Base-by-base conservation (phyloP, 202 grass and related monocot species). In the Hordeum pubiflorum region DNA sequence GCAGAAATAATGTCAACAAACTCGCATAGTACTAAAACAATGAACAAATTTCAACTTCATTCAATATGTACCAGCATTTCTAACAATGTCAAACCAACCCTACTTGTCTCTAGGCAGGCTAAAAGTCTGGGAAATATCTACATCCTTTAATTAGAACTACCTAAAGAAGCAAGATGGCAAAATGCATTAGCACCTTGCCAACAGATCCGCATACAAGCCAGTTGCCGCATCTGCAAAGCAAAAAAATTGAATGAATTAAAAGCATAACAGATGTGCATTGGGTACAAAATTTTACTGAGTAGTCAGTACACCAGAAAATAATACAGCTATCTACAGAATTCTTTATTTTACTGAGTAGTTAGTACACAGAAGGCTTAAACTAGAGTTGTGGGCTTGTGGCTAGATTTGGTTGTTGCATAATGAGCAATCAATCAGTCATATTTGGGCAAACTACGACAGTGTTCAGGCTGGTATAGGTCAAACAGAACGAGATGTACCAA, bases 191-290 rank as follows among this genome's bases (percentile, higher is more conserved):
- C 81, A 98, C 92, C 95, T 98, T 73, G 91, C 89, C 74, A 79
- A 54, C 61, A 95, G 70, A 52, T 95, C 87, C 32, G 92, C 86
- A 24, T 98, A 98, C 83, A 98, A 77, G 7, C 96, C 96, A 81
- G 90, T 98, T 22, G 96, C 90, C 40, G 96, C 96, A 95, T 98
- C 96, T 98, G 82, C 41, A 57, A 91, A 78, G 69, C 33, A 85
- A 78, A 82, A 22, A 46, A 74, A 76, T 18, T 2, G 37, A 85
- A 15, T 37, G 40, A 56, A 88, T 64, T 78, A 84, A 38, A 44
- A 70, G 15, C 10, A 32, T 82, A 75, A 37, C 11, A 59, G 0
- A 50, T 4, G 4, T 54, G 24, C 60, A 26, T 46, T 70, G 3
- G 5, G 18, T 32, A 56, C 15, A 80, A 80, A 1, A 34, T 61